Percentiles rank a stretch among this genome's conserved stretches.
phyloP scores from a whole-genome alignment of 306 rosid genomes.

The Prinsepia uniflora region DNA sequence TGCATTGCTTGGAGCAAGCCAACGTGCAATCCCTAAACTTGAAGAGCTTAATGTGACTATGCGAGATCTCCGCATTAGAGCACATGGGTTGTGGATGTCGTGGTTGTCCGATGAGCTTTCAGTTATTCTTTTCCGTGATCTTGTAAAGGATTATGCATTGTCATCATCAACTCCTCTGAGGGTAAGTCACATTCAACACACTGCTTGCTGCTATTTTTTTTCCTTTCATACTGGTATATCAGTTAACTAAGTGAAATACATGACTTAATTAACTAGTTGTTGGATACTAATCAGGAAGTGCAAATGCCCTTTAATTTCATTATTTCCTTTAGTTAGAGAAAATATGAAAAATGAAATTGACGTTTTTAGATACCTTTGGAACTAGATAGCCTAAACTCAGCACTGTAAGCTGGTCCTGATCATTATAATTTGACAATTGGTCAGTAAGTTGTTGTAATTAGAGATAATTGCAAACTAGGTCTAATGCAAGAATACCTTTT shows the following conservation, averaged over 20 bases:
- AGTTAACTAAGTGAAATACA: background rate
- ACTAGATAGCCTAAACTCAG: background rate
- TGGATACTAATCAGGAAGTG: background rate
- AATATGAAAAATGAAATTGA: background rate
- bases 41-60: slow-evolving; percentile 64
- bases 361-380: background rate
- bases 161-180: slow-evolving; percentile 73
- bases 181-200: slow-evolving; percentile 44
- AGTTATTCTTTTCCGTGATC: slow-evolving; percentile 54
- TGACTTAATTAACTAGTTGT: background rate
- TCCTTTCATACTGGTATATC: background rate
- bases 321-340: background rate
- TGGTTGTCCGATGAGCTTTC: slow-evolving; percentile 86
- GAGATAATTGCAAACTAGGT: background rate
- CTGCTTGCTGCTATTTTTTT: slow-evolving; percentile 18
- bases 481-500: background rate
- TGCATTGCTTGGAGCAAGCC: slow-evolving; percentile 76
- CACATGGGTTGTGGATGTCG: slow-evolving; percentile 81
- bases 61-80: slow-evolving; percentile 78
- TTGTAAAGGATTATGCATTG: slow-evolving; percentile 69
- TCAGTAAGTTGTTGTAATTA: background rate
- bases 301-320: background rate
- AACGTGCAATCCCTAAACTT: slow-evolving; percentile 70
- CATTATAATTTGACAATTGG: background rate
- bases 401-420: background rate